Percentiles rank a stretch among this genome's conserved stretches.
phyloP scores from a whole-genome alignment of 202 grass and related monocot genomes.

The Schoenoplectus triqueter region DNA sequence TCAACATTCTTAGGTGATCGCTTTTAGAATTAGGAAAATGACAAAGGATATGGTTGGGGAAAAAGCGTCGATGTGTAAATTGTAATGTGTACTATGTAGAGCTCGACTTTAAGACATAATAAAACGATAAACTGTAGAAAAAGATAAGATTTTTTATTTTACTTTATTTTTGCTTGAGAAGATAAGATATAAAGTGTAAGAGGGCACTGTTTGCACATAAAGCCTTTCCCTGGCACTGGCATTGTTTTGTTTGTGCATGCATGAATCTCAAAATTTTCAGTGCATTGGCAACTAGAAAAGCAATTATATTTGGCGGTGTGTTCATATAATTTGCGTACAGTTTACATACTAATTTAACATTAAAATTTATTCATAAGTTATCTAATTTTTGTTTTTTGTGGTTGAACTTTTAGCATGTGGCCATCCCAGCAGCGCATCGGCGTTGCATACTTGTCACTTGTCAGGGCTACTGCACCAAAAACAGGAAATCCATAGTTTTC shows the following conservation, averaged over 20 bases:
- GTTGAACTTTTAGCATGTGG: not conserved
- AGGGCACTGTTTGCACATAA: not conserved
- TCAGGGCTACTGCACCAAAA: no score
- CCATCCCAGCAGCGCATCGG: not conserved
- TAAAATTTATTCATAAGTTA: not conserved
- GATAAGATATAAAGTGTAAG: constrained; percentile 3
- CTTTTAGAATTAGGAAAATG: not conserved
- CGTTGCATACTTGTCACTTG: no score
- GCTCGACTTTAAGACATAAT: no score
- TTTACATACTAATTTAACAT: not conserved
- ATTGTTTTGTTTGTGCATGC: constrained; percentile 15
- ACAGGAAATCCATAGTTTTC: no score
- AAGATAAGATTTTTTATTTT: constrained; percentile 14
- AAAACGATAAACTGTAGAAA: not conserved
- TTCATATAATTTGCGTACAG: not conserved
- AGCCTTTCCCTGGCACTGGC: not conserved
- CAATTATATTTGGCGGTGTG: not conserved
- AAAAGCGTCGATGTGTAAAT: not conserved
- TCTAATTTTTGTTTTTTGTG: not conserved
- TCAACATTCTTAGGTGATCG: not conserved
- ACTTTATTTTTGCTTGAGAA: not conserved
- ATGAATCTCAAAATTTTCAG: constrained; percentile 1
- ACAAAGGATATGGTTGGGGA: not conserved
- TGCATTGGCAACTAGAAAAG: not conserved
- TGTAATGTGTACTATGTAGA: no score